Evolutionary conservation across 495 filamentous ascomycete genomes (phyloP).

Genomic region (Chaetomium tenue): DNA sequence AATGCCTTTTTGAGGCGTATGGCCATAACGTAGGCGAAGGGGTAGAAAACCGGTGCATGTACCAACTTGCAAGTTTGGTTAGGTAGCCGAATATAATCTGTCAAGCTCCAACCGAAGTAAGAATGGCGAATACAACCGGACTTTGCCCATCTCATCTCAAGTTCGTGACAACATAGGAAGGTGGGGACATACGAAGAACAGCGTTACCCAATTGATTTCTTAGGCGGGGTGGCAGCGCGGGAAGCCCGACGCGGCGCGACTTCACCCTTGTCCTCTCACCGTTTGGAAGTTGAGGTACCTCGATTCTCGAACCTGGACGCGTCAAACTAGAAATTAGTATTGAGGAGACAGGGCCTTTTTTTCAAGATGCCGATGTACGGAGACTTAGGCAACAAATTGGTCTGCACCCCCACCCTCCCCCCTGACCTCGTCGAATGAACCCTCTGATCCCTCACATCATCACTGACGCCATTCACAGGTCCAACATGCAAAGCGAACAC

Average conservation of each 20-base stretch:
- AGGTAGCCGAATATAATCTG: too few relatives aligned
- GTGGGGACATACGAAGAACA: background rate
- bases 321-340: background rate
- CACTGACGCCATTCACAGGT: slow-evolving; percentile 51
- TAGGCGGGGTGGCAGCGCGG: background rate
- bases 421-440: slow-evolving; percentile 11
- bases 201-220: background rate
- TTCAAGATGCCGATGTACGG: slow-evolving; percentile 71
- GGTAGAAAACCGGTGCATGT: too few relatives aligned
- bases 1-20: too few relatives aligned
- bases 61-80: too few relatives aligned
- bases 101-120: background rate
- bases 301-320: background rate
- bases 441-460: background rate
- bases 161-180: too few relatives aligned
- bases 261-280: background rate
- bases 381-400: slow-evolving; percentile 82
- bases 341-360: background rate
- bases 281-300: background rate
- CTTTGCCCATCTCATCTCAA: too few relatives aligned
- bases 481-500: slow-evolving; percentile 95
- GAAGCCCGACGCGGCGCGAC: background rate
- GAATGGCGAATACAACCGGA: background rate
- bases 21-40: too few relatives aligned
- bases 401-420: slow-evolving; percentile 44